Evolutionary conservation across 352 stramenopile species (phyloP).

Genomic region (Phytophthora sp.): DNA sequence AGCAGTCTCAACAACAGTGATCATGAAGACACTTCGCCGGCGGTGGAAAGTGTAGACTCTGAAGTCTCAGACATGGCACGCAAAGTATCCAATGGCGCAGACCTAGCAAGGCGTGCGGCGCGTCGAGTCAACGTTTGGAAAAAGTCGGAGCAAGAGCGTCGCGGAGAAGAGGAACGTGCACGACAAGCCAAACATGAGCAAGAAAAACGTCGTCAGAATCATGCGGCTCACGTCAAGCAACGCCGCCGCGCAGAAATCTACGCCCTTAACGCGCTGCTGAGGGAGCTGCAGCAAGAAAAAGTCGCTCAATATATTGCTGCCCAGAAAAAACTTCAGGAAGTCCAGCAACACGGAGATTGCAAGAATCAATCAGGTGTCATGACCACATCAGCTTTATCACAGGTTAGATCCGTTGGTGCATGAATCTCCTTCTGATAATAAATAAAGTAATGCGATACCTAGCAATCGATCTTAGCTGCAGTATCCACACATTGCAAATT

Average conservation of each 20-base stretch:
- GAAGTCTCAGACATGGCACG: background rate
- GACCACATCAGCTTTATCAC: conserved; percentile 2
- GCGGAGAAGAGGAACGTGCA: conserved; percentile 49
- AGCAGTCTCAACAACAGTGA: conserved; percentile 12
- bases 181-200: conserved; percentile 47
- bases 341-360: background rate
- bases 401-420: conserved; percentile 16
- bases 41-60: background rate
- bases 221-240: conserved; percentile 47
- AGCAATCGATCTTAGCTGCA: no score
- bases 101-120: conserved; percentile 54
- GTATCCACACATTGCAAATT: no score
- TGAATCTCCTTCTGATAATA: no score
- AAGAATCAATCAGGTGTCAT: background rate
- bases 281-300: conserved; percentile 72
- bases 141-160: conserved; percentile 59
- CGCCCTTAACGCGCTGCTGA: conserved; percentile 67
- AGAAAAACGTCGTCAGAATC: conserved; percentile 57
- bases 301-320: conserved; percentile 52
- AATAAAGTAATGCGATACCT: background rate
- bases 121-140: conserved; percentile 63
- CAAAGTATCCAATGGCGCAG: conserved; percentile 1
- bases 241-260: conserved; percentile 76
- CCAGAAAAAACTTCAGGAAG: conserved; percentile 36
- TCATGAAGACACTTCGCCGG: background rate